These are phyloP conservation scores for Aspergillus quadrilineatus DNA, from an alignment of 2,329 filamentous ascomycete species.

Conservation along the genomic window DNA sequence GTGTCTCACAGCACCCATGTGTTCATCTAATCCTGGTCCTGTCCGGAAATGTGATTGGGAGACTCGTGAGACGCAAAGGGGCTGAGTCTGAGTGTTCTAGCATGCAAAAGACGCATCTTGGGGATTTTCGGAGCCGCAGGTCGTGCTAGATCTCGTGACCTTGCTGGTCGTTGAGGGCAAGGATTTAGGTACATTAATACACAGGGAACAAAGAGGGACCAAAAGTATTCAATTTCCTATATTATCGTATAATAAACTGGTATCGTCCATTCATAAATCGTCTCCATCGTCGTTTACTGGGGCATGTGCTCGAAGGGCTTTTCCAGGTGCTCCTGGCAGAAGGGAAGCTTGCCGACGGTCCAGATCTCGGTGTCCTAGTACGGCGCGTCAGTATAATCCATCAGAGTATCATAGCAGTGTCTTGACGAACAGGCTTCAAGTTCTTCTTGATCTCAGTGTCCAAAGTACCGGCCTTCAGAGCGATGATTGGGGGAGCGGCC, in stretches of 20 bases:
- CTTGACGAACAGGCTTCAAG: slow-evolving; percentile 55
- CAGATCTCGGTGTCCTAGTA: slow-evolving; percentile 63
- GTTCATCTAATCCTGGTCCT: neutral
- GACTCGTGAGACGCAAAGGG: neutral
- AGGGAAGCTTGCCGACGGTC: slow-evolving; percentile 67
- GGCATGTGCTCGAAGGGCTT: slow-evolving; percentile 66
- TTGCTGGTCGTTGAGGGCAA: neutral
- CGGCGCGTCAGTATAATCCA: neutral
- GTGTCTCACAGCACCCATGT: neutral
- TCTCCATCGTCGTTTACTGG: slow-evolving; percentile 38
- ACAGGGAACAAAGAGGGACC: neutral
- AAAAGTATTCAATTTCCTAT: slow-evolving; percentile 4
- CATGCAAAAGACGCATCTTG: neutral
- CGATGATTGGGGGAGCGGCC: slow-evolving; percentile 68
- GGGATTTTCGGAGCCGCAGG: neutral
- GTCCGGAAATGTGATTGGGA: neutral
- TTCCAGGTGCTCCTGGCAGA: slow-evolving; percentile 65
- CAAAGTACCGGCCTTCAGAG: slow-evolving; percentile 66
- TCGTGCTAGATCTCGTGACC: neutral
- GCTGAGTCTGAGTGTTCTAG: neutral
- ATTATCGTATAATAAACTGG: slow-evolving; percentile 4
- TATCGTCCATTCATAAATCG: slow-evolving; percentile 10
- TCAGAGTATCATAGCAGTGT: neutral
- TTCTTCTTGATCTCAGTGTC: slow-evolving; percentile 65
- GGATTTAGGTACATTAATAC: neutral